These are phyloP conservation scores for Amylostereum areolatum DNA, from an alignment of 1,284 basidiomycete genomes.

Conservation along the genomic window DNA sequence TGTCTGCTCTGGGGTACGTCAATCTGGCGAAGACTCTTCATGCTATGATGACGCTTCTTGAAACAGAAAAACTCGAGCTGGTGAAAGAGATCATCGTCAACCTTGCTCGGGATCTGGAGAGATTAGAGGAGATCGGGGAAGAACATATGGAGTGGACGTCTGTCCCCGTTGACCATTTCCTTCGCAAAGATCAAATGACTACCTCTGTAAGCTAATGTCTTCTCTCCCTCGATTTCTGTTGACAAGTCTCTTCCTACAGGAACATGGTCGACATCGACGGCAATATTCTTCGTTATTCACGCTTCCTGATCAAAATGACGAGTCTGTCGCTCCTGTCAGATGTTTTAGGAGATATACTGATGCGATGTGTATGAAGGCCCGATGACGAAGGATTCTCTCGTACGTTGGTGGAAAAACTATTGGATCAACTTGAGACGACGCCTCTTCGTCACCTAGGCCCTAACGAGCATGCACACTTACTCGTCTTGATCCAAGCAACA, in stretches of 20 bases:
- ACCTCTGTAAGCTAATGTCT: slow-evolving; percentile 15
- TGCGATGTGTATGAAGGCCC: slow-evolving; percentile 12
- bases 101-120: slow-evolving; percentile 40
- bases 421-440: slow-evolving; percentile 56
- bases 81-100: slow-evolving; percentile 78
- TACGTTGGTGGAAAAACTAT: slow-evolving; percentile 51
- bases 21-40: not conserved
- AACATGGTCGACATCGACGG: slow-evolving; percentile 20
- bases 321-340: slow-evolving; percentile 27
- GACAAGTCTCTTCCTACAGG: slow-evolving; percentile 12
- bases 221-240: not conserved
- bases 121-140: slow-evolving; percentile 6
- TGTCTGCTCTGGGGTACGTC: slow-evolving; percentile 82
- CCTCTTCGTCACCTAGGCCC: slow-evolving; percentile 67
- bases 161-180: slow-evolving; percentile 52
- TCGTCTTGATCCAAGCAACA: slow-evolving; percentile 79
- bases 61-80: slow-evolving; percentile 70
- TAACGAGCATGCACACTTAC: slow-evolving; percentile 75
- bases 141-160: slow-evolving; percentile 36
- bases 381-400: slow-evolving; percentile 64
- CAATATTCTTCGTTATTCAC: slow-evolving; percentile 41
- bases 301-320: slow-evolving; percentile 23
- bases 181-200: slow-evolving; percentile 27
- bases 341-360: not conserved
- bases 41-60: not conserved